Conservation (phyloP, 257 asterid genomes). For the Nemophila menziesii region DNA sequence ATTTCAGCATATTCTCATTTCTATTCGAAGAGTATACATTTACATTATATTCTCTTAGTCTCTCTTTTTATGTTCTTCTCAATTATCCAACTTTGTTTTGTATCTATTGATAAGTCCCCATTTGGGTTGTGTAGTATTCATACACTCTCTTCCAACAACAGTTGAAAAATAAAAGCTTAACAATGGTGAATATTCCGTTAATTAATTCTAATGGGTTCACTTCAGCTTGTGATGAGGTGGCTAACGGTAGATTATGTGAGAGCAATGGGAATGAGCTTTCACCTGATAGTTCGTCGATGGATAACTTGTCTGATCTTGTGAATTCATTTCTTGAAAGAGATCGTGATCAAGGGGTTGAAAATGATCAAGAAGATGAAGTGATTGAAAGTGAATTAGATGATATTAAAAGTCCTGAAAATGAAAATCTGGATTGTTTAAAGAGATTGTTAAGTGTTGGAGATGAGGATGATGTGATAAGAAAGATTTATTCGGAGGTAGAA, state of each 20-base stretch:
- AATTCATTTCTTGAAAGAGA: too few species aligned
- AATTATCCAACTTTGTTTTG: too few species aligned
- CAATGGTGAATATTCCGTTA: constrained; percentile 32
- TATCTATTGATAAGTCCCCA: too few species aligned
- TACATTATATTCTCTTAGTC: too few species aligned
- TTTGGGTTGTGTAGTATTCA: too few species aligned
- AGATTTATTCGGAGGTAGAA: constrained; percentile 18
- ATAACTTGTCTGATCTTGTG: too few species aligned
- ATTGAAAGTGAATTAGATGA: constrained; percentile 7
- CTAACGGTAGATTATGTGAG: constrained; percentile 28
- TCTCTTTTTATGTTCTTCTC: too few species aligned
- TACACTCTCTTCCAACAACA: background rate
- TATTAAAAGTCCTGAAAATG: constrained; percentile 6
- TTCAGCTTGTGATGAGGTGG: constrained; percentile 49
- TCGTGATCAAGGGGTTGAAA: constrained; percentile 12
- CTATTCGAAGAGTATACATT: too few species aligned
- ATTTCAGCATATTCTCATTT: too few species aligned
- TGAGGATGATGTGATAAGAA: too few species aligned
- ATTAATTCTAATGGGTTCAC: constrained; percentile 39
- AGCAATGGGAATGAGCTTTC: constrained; percentile 83
- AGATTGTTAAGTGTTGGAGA: too few species aligned
- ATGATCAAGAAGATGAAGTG: constrained; percentile 4
- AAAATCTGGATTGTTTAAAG: constrained; percentile 20
- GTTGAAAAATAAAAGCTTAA: too few species aligned
- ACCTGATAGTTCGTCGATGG: constrained; percentile 8